phyloP scores from a whole-genome alignment of 1,139 yeast species.

The Lodderomyces margitis region DNA sequence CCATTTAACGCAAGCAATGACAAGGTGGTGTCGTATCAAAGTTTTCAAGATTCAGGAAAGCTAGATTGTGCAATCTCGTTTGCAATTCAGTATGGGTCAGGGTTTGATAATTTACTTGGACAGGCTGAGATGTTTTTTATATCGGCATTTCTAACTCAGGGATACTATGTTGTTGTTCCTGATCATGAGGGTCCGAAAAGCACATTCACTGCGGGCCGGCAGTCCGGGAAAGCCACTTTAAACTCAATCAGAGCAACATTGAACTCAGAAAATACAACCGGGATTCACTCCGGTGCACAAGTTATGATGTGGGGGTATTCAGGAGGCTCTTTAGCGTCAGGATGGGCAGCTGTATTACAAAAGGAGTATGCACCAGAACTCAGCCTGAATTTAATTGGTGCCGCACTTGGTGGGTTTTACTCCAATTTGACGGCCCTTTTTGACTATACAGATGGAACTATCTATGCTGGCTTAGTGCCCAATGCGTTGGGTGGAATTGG shows the following conservation, averaged over 20 bases:
- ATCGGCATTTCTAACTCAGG: slow-evolving; percentile 19
- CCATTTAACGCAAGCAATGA: slow-evolving; percentile 30
- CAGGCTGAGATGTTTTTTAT: slow-evolving; percentile 22
- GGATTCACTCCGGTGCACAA: slow-evolving; percentile 25
- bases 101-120: slow-evolving; percentile 12
- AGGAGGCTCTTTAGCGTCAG: slow-evolving; percentile 34
- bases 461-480: slow-evolving; percentile 27
- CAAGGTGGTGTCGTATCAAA: slow-evolving; percentile 31
- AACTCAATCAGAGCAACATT: slow-evolving; percentile 23
- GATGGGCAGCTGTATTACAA: slow-evolving; percentile 34
- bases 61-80: slow-evolving; percentile 34
- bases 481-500: slow-evolving; percentile 26
- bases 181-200: slow-evolving; percentile 23
- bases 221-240: slow-evolving; percentile 23
- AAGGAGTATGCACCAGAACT: slow-evolving; percentile 34
- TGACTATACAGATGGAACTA: slow-evolving; percentile 26
- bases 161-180: slow-evolving; percentile 26
- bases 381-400: too few relatives aligned
- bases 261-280: slow-evolving; percentile 17
- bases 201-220: slow-evolving; percentile 25
- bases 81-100: slow-evolving; percentile 23
- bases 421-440: too few relatives aligned
- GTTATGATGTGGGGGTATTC: slow-evolving; percentile 36
- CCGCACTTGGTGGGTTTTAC: too few relatives aligned
- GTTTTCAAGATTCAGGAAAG: slow-evolving; percentile 31